Percentiles rank a stretch among this genome's conserved stretches.
Evolutionary conservation across 257 asterid species (phyloP).

Genomic region (Phtheirospermum japonicum): DNA sequence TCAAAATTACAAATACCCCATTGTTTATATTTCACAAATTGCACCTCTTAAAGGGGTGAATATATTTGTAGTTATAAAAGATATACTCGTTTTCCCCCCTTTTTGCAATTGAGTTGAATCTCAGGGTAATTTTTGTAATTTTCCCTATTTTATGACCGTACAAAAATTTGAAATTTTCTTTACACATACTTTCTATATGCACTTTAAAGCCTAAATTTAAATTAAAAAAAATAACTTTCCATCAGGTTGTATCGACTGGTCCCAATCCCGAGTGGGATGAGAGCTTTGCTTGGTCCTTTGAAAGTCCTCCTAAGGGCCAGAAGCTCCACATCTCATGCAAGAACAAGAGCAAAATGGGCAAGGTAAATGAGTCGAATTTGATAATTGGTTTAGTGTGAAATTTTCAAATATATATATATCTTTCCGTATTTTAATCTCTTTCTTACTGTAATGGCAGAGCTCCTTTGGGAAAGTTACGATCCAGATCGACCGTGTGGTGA

Average conservation of each 20-base stretch:
- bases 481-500: constrained; percentile 96
- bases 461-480: constrained; percentile 96
- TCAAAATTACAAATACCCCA: too few species aligned
- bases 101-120: not conserved
- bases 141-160: too few species aligned
- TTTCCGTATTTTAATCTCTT: constrained; percentile 5
- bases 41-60: too few species aligned
- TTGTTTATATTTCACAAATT: too few species aligned
- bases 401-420: too few species aligned
- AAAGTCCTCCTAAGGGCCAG: constrained; percentile 99
- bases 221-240: constrained; percentile 9
- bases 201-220: not conserved
- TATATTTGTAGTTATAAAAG: too few species aligned
- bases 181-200: not conserved
- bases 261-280: constrained; percentile 99
- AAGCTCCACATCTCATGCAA: constrained; percentile 99
- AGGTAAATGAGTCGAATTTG: constrained; percentile 41
- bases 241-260: constrained; percentile 85
- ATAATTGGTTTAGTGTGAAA: too few species aligned
- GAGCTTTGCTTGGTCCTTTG: constrained; percentile 92
- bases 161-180: too few species aligned
- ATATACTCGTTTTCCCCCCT: too few species aligned
- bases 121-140: too few species aligned
- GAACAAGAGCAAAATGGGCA: constrained; percentile 99
- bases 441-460: constrained; percentile 47